Evolutionary conservation across 2,329 filamentous ascomycete genomes (phyloP), one percentile per base, ranked within the genome.

Genomic region (Ceratocystis lukuohia): DNA sequence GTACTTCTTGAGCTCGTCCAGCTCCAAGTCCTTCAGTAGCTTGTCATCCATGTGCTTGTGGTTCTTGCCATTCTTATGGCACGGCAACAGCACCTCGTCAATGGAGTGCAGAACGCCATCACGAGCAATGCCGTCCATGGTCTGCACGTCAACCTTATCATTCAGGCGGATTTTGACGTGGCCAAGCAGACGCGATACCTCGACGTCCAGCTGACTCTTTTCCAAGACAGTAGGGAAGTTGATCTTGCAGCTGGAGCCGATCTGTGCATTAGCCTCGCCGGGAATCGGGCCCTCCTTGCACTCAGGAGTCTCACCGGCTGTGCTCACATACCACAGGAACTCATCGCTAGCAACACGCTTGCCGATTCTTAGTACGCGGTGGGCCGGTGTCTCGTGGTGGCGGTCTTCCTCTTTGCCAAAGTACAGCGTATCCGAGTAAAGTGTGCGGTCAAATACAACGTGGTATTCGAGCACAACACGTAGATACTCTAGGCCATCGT

Each of bases 71-170:
- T 78, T 72, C 69, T 80, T 80, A 75, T 83, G 85, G 1, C 91
- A 89, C 53, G 92, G 92, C 69, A 96, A 84, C 67, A 95, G 76
- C 0, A 96, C 84, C 67, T 80, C 80, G 61, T 82, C 80, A 0
- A 94, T 79, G 17, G 93, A 85, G 66, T 96, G 92, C 46, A 96
- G 82, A 15, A 93, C 91, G 41, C 92, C 92, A 73, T 96, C 89
- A 72, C 81, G 83, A 0, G 87, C 88, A 66, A 94, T 75, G 0
- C 80, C 86, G 72, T 96, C 91, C 69, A 85, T 79, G 5, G 89
- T 77, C 62, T 64, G 25, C 25, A 95, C 88, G 5, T 78, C 78
- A 2, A 80, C 79, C 70, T 86, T 87, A 15, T 86, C 89, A 72
- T 96, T 96, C 71, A 96, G 80, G 73, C 84, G 84, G 69, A 96